Base-by-base conservation (phyloP, 2,329 filamentous ascomycete genomes). In the Xylariaceae sp. region DNA sequence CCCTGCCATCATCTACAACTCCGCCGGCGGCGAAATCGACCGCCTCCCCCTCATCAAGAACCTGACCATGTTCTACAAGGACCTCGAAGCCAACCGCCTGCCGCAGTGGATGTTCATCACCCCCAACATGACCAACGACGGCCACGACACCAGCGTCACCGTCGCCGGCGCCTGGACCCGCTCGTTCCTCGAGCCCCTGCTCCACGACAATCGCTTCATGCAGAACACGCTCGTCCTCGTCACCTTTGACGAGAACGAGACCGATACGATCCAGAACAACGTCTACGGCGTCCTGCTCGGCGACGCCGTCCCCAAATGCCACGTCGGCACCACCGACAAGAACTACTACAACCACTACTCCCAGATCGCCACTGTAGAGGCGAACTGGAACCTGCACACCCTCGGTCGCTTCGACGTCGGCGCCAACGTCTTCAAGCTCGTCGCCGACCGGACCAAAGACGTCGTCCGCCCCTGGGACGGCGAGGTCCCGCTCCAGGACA, bases 161-260 rank as follows among this genome's bases (percentile, higher is more conserved):
- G 77, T 81, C 31, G 86, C 87, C 1, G 87, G 86, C 2, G 64
- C 72, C 11, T 94, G 87, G 86, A 80, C 83, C 11, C 79, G 81
- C 39, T 73, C 67, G 47, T 91, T 91, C 73, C 71, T 94, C 1
- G 78, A 81, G 54, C 87, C 88, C 0, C 81, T 94, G 6, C 76
- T 94, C 5, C 68, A 77, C 37, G 80, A 92, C 72, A 70, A 74
- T 47, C 80, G 85, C 62, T 92, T 94, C 71, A 87, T 86, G 81
- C 74, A 87, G 48, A 82, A 87, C 65, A 91, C 87, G 0, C 78
- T 94, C 1, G 79, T 94, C 7, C 74, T 92, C 4, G 70, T 94
- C 56, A 91, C 84, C 7, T 94, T 90, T 65, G 89, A 94, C 60
- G 89, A 94, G 73, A 88, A 85, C 68, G 81, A 86, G 63, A 83